Base-by-base conservation (phyloP, 192 early-diverging fungal species). In the Kickxella alabastrina region DNA sequence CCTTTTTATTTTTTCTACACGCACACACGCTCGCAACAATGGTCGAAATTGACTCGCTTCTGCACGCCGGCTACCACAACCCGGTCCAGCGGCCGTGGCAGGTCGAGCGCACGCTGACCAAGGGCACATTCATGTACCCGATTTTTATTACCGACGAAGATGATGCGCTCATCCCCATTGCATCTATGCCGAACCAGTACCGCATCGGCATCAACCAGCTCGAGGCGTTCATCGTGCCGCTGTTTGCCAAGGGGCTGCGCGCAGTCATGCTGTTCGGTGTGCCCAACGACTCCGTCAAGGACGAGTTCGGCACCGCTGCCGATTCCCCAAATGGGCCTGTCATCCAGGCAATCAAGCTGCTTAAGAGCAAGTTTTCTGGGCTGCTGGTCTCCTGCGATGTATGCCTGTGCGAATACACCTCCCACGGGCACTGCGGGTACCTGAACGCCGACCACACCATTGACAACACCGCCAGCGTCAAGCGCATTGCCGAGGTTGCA, bases 341-440 rank as follows among this genome's bases (percentile, higher is more conserved):
- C 19, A 90, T 99, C 41, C 81, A 78, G 37, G 89, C 92, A 14
- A 79, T 97, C 62, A 75, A 83, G 43, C 57, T 92, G 13, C 72
- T 99, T 59, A 83, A 89, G 43, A 54, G 68, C 15, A 69, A 69
- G 28, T 99, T 90, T 72, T 91, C 96, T 0, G 50, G 71, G 5
- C 70, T 99, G 12, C 81, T 91, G 25, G 80, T 99, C 25, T 92
- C 87, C 27, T 92, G 90, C 69, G 96, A 99, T 75, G 83, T 99
- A 12, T 99, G 96, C 57, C 78, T 99, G 3, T 99, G 96, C 75
- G 92, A 88, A 37, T 99, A 93, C 79, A 97, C 96, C 1, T 78
- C 72, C 25, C 96, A 99, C 77, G 96, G 96, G 13, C 96, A 99
- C 70, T 99, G 96, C 63, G 96, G 95, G 51, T 72, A 82, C 40